Conservation (phyloP, 1,284 basidiomycete species). For the Boletus smithii region DNA sequence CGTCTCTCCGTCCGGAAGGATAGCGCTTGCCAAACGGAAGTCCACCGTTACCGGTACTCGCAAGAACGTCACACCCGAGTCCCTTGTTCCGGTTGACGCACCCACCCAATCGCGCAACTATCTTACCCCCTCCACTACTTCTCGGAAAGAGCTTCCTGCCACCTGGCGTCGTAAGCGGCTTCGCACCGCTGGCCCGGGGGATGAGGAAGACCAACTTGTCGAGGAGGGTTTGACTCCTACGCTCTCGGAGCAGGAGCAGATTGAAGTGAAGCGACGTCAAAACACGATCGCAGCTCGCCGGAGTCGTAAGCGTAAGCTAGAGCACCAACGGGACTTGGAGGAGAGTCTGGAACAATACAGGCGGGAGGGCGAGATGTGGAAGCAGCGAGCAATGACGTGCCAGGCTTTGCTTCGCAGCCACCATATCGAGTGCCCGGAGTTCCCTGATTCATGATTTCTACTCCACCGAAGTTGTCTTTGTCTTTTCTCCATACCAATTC, state of each 20-base stretch:
- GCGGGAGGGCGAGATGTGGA: constrained; percentile 56
- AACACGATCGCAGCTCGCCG: constrained; percentile 79
- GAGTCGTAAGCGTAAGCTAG: constrained; percentile 72
- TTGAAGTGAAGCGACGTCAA: constrained; percentile 73
- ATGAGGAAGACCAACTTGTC: constrained; percentile 46
- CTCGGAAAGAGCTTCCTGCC: constrained; percentile 54
- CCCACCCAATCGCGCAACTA: constrained; percentile 60
- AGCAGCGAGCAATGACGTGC: constrained; percentile 46
- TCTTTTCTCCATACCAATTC: too few relatives aligned
- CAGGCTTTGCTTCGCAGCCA: constrained; percentile 47
- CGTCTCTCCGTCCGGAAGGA: constrained; percentile 33
- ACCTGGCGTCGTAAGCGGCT: constrained; percentile 57
- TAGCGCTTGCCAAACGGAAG: constrained; percentile 28
- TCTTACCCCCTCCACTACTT: constrained; percentile 53
- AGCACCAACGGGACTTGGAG: constrained; percentile 66
- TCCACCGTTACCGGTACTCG: constrained; percentile 47
- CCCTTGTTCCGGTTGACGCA: constrained; percentile 53
- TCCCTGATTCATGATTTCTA: constrained; percentile 36
- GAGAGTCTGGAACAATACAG: constrained; percentile 45
- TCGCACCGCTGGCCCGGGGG: constrained; percentile 48
- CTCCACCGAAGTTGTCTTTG: too few relatives aligned
- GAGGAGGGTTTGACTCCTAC: constrained; percentile 46
- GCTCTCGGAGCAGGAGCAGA: constrained; percentile 56
- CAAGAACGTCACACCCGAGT: constrained; percentile 48
- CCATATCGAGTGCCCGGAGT: constrained; percentile 44